Base-by-base conservation (phyloP, 164 flowering plant genomes). In the Tetrastigma voinierianum region DNA sequence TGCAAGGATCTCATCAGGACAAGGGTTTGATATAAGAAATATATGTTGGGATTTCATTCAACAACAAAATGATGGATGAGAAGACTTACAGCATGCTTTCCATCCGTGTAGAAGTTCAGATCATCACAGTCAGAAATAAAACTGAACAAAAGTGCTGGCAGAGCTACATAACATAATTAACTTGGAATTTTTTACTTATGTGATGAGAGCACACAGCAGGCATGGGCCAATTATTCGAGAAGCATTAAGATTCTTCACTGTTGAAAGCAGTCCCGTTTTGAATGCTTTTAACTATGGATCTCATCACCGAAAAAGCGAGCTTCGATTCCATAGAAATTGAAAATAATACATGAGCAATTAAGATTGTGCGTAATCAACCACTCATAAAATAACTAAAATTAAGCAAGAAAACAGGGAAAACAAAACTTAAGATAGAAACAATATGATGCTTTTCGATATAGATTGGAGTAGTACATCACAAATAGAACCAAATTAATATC, bases 261-360 rank as follows among this genome's bases (percentile, higher is more conserved):
- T 95, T 96, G 98, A 96, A 93, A 16, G 99, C 88, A 72, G 90
- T 9, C 99, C 99, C 0, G 70, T 75, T 91, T 93, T 18, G 89
- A 72, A 81, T 96, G 99, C 75, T 90, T 96, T 45, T 93, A 77
- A 76, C 90, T 93, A 81, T 79, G 90, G 60, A 96, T 86, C 78
- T 96, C 98, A 67, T 96, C 98, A 40, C 82, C 77, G 59, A 96
- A 96, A 76, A 96, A 96, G 14, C 95, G 91, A 72, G 99, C 99
- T 68, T 93, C 98, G 1, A 93, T 95, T 25, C 99, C 98, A 92
- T 15, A 95, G 80, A 73, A 86, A 87, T 72, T 93, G 82, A 79
- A 67, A 17, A 66, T 25, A 65, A 61, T 40, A 47, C 16, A 48
- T 10, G 16, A 46, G 20, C 20, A 11, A 20, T 15, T 21, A 7